phyloP scores from a whole-genome alignment of 2,329 filamentous ascomycete genomes.

The Hymenoscyphus repandus region DNA sequence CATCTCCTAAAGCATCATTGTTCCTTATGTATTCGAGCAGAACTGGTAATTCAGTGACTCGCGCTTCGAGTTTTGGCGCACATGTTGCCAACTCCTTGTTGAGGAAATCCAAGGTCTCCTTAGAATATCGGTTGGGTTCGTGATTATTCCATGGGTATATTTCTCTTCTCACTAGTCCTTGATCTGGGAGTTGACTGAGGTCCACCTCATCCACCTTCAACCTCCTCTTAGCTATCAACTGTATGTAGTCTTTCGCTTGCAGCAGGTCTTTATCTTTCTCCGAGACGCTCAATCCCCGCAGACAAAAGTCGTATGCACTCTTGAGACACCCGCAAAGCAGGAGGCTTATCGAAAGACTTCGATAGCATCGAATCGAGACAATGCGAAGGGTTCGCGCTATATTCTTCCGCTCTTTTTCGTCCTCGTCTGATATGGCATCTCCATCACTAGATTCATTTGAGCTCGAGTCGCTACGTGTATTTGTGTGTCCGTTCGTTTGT shows the following conservation, averaged over 20 bases:
- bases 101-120: conserved; percentile 63
- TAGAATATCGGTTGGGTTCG: conserved; percentile 65
- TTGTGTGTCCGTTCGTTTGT: too few species aligned
- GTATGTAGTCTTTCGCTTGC: conserved; percentile 48
- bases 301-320: conserved; percentile 61
- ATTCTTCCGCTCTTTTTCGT: conserved; percentile 31
- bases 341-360: conserved; percentile 52
- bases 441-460: not conserved
- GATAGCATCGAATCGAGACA: conserved; percentile 53
- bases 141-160: conserved; percentile 66
- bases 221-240: conserved; percentile 45
- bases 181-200: conserved; percentile 58
- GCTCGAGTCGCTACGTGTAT: too few species aligned
- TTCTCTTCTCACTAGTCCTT: conserved; percentile 63
- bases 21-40: conserved; percentile 47
- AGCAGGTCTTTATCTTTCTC: conserved; percentile 52
- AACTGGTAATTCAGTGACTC: conserved; percentile 68
- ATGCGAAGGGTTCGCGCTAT: conserved; percentile 40
- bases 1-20: conserved; percentile 44
- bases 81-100: conserved; percentile 64
- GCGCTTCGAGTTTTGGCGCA: conserved; percentile 78
- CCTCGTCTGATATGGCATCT: conserved; percentile 31
- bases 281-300: conserved; percentile 51
- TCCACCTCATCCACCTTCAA: conserved; percentile 41
- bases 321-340: conserved; percentile 63